These are phyloP conservation scores for Pythium aristosporum DNA, from an alignment of 352 stramenopile species.

Conservation along the genomic window DNA sequence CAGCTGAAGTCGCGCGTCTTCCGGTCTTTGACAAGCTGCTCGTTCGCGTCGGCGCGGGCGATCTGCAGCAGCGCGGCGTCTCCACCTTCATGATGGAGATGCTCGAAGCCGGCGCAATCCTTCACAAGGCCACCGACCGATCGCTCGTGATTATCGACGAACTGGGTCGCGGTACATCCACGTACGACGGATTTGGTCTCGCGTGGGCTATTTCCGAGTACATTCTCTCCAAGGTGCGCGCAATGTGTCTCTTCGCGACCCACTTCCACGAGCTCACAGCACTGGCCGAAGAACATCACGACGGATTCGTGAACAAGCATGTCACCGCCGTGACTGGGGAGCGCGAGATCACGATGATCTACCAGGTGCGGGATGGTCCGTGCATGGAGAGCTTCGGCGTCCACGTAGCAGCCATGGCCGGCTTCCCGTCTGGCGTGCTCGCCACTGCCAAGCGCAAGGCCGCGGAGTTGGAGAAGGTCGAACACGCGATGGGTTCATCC, in stretches of 20 bases:
- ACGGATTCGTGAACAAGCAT: conserved; percentile 95
- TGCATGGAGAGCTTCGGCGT: conserved; percentile 99
- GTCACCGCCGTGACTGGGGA: conserved; percentile 90
- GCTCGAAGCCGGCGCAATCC: conserved; percentile 96
- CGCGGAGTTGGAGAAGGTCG: conserved; percentile 90
- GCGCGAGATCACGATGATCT: conserved; percentile 89
- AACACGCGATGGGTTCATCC: conserved; percentile 37
- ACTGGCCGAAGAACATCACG: conserved; percentile 72
- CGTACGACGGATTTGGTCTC: conserved; percentile 97
- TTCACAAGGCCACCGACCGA: conserved; percentile 91
- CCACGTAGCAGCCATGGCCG: conserved; percentile 97
- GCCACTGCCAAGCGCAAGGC: conserved; percentile 93
- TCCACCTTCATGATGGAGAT: conserved; percentile 99
- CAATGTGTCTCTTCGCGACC: conserved; percentile 94
- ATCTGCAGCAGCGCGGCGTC: conserved; percentile 96
- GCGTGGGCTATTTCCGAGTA: conserved; percentile 98
- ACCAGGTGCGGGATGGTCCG: conserved; percentile 91
- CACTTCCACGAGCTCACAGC: conserved; percentile 99
- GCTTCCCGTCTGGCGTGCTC: conserved; percentile 94
- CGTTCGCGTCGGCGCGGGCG: conserved; percentile 95
- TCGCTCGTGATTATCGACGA: conserved; percentile 99
- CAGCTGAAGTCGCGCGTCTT: conserved; percentile 87
- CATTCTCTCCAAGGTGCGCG: conserved; percentile 90
- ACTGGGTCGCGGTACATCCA: conserved; percentile 97
- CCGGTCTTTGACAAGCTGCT: conserved; percentile 96